Evolutionary conservation across 2,329 filamentous ascomycete genomes (phyloP).

Genomic region (Corynespora cassiicola): DNA sequence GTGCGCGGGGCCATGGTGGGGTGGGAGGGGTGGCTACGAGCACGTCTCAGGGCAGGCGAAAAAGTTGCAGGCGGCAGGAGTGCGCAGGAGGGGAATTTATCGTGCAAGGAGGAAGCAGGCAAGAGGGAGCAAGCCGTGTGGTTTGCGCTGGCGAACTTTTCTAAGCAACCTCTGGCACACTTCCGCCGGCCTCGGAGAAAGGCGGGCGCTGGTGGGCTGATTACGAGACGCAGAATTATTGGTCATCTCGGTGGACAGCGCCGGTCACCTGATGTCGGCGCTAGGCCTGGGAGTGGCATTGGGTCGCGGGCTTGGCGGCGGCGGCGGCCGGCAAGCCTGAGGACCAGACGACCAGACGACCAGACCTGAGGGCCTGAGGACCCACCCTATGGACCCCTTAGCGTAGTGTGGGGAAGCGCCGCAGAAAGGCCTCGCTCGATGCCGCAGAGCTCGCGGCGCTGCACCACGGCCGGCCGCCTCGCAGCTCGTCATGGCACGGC

Average conservation of each 20-base stretch:
- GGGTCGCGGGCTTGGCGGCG: slow-evolving; percentile 13
- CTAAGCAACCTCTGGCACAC: slow-evolving; percentile 18
- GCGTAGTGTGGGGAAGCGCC: slow-evolving; percentile 5
- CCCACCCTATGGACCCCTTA: slow-evolving; percentile 10
- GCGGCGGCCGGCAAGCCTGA: background rate
- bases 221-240: slow-evolving; percentile 18
- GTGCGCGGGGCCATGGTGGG: slow-evolving; percentile 61
- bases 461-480: too few relatives aligned
- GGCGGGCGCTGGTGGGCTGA: slow-evolving; percentile 22
- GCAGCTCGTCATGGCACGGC: too few relatives aligned
- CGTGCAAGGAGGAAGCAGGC: slow-evolving; percentile 11
- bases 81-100: background rate
- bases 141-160: slow-evolving; percentile 27
- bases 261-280: slow-evolving; percentile 5
- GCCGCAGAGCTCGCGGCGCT: too few relatives aligned
- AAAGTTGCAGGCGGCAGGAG: background rate
- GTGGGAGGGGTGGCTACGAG: slow-evolving; percentile 9
- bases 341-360: too few relatives aligned
- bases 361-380: too few relatives aligned
- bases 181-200: slow-evolving; percentile 36
- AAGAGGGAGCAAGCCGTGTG: slow-evolving; percentile 22
- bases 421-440: background rate
- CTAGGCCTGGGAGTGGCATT: slow-evolving; percentile 10
- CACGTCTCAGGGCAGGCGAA: too few relatives aligned
- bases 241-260: slow-evolving; percentile 15